Base-by-base conservation (phyloP, 441 rosid genomes). In the Pelargonium cotyledonis region DNA sequence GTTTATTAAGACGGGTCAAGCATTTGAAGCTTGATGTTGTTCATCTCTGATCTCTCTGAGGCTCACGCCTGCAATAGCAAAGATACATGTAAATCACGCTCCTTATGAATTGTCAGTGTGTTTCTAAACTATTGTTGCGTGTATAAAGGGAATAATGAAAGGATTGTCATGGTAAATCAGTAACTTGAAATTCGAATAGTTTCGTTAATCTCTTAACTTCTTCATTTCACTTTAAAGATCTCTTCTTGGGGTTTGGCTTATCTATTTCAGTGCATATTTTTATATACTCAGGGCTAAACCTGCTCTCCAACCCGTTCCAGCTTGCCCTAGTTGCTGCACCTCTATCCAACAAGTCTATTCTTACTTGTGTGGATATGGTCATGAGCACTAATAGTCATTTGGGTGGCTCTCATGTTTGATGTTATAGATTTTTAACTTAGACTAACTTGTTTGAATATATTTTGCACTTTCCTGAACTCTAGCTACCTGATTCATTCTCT, bases 401-500 rank as follows among this genome's bases (percentile, higher is more conserved):
- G 51, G 57, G 75, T 46, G 55, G 38, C 65, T 16, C 23, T 49
- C 26, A 57, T 73, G 63, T 10, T 35, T 35, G 40, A 16, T 70
- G 49, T 38, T 31, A 8, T 29, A 43, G 26, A 26, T 8, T 57
- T 23, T 19, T 57, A 57, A 19, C 62, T 57, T 57, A 1, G 40
- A 19, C 29, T 23, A 19, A 9, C 11, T 60, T 35, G 40, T 35
- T 35, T 35, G 6, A 35, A 35, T 35, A 35, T 35, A 31, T 11
- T 57, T 35, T 49, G 11, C 40, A 10, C 46, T 47, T 72, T 35
- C 12, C 15, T 8, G 11, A 62, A 23, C 55, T 72, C 65, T 66
- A 58, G 46, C 21, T 62, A 18, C 21, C 18, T 15, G 68, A 44
- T 68, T 53, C 46, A 31, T 68, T 55, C 68, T 31, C 35, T 26